phyloP scores from a whole-genome alignment of 192 early-diverging fungal species.

The Backusella circina region DNA sequence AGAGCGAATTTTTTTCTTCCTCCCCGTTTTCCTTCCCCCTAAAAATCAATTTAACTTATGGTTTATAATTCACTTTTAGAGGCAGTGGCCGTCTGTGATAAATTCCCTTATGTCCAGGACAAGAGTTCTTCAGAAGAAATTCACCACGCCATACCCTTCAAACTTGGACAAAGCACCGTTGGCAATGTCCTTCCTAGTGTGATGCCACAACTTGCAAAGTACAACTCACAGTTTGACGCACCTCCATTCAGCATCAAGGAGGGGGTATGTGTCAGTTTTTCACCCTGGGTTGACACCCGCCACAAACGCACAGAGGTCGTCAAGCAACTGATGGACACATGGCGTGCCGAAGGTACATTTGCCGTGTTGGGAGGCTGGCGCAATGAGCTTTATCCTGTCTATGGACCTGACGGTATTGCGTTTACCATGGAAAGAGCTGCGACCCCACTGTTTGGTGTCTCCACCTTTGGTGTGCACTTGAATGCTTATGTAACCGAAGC shows the following conservation, averaged over 20 bases:
- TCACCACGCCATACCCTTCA: slow-evolving; percentile 27
- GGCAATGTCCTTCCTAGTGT: slow-evolving; percentile 38
- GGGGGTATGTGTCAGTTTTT: slow-evolving; percentile 33
- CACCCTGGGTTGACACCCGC: slow-evolving; percentile 24
- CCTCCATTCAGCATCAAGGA: slow-evolving; percentile 40
- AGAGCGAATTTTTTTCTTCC: neutral
- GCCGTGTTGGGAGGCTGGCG: slow-evolving; percentile 65
- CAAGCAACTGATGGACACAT: slow-evolving; percentile 33
- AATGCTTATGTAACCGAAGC: slow-evolving; percentile 66
- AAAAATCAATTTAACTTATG: no score
- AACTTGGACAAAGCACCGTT: slow-evolving; percentile 31
- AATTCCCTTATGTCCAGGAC: slow-evolving; percentile 33
- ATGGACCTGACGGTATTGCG: slow-evolving; percentile 47
- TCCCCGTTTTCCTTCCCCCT: neutral
- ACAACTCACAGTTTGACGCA: slow-evolving; percentile 24
- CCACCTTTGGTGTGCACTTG: slow-evolving; percentile 86
- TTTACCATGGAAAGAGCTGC: slow-evolving; percentile 80
- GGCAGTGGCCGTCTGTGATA: slow-evolving; percentile 46
- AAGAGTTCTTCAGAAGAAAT: neutral
- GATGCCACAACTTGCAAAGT: slow-evolving; percentile 28
- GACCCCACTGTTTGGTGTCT: slow-evolving; percentile 74
- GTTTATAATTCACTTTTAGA: slow-evolving; percentile 29
- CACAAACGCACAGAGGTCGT: slow-evolving; percentile 29
- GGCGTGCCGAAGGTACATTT: slow-evolving; percentile 36
- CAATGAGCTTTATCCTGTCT: slow-evolving; percentile 81